phyloP scores from a whole-genome alignment of 1,139 yeast genomes.

The Sugiyamaella japonica region DNA sequence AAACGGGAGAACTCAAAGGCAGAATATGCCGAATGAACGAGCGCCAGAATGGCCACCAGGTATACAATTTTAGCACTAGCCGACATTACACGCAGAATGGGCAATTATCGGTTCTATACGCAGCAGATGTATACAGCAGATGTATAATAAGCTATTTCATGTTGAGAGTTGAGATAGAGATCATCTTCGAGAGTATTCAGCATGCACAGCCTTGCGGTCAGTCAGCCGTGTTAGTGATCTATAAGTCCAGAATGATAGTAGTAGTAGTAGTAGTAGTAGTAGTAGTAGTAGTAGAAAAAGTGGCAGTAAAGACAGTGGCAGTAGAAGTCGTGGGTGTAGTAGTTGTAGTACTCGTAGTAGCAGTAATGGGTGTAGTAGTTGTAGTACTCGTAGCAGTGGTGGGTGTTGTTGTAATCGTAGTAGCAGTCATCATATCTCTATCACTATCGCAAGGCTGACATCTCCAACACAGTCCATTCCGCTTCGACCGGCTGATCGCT shows the following conservation, averaged over 20 bases:
- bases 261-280: neutral
- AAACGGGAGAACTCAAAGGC: constrained; percentile 39
- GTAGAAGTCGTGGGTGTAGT: neutral
- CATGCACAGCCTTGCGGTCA: neutral
- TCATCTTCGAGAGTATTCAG: no score
- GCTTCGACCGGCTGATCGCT: no score
- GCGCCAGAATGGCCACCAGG: constrained; percentile 30
- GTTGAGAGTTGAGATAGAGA: neutral
- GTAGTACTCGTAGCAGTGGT: neutral
- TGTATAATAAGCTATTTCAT: neutral
- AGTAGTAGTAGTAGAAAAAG: neutral
- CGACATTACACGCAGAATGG: constrained; percentile 3
- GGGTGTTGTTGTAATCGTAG: no score
- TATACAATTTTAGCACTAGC: constrained; percentile 21
- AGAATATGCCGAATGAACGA: constrained; percentile 40
- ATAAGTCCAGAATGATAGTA: neutral
- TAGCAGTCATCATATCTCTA: no score
- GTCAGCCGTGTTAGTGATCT: neutral
- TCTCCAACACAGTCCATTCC: no score
- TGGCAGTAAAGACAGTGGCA: neutral
- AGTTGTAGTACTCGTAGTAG: neutral
- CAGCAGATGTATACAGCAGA: neutral
- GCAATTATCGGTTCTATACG: no score
- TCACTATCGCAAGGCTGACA: no score
- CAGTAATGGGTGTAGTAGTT: neutral